Base-by-base conservation (phyloP, 768 basidiomycete genomes). In the Russula sp. region DNA sequence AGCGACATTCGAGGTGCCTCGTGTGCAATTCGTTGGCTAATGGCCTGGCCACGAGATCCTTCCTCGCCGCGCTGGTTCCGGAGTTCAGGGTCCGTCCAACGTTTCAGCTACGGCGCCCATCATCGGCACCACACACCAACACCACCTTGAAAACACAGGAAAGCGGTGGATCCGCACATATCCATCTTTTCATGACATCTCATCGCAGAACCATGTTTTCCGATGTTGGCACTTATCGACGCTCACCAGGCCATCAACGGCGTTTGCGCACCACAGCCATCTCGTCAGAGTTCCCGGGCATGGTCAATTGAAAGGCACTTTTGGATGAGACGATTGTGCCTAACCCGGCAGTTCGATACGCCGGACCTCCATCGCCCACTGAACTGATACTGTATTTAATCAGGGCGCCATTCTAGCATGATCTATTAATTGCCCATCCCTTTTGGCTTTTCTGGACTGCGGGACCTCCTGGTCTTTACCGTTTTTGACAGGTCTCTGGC, bases 321-420 rank as follows among this genome's bases (percentile, higher is more conserved):
- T 9, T n/a, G 27, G 22, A 32, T 27, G 45, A 32, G 27, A 18
- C 35, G 31, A 47, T 42, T 49, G 62, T 63, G 31, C 14, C 62
- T 56, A 4, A 31, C 48, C 60, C 63, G 58, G 63, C 35, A 6
- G 22, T 64, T 45, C 48, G n/a, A 48, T 50, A 11, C 13, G 22
- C 63, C 63, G 59, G 63, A 57, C 31, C 13, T 10, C 5, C 16
- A 5, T 27, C 34, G 2, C 1, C 3, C 18, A 52, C 14, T 2
- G 6, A 48, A 13, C 8, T 44, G 44, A 47, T 47, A 14, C 10
- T 37, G 35, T 37, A 35, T 16, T 44, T n/a, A 3, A 50, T 45
- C 14, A 31, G 20, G 34, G 20, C 4, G 22, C 22, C 55, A 45
- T 7, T 45, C 54, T 34, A 39, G 42, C 39, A 42, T 44, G 10